Evolutionary conservation across 495 filamentous ascomycete species (phyloP), one percentile per base, ranked within the genome.

Genomic region (Immersiella caudata): DNA sequence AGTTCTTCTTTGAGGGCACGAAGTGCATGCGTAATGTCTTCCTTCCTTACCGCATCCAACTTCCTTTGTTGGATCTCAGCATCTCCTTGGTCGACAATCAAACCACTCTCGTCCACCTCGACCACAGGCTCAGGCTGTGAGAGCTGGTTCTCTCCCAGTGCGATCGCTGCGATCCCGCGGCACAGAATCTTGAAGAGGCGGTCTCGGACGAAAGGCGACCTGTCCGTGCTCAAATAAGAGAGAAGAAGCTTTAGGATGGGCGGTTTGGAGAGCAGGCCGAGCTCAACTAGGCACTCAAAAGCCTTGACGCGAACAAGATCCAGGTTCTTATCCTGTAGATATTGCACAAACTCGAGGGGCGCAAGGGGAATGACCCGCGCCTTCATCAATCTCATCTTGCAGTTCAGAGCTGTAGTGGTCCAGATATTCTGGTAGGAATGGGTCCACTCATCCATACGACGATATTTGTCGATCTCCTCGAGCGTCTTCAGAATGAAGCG

Each of bases 401-500:
- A 93, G n/a, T 90, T 84, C 22, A 98, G 79, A 3, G 93, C 93
- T 6, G 94, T 90, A 40, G 85, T 84, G 0, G 96, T 93, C 75
- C 93, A 93, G 63, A 96, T 83, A 69, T 98, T 99, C 64, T 97
- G 93, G 76, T 90, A 96, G 0, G 93, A 96, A 36, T 89, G 86
- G 0, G 90, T 91, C 89, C 93, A 98, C 78, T 97, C 93, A 71
- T 99, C 95, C 84, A 96, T 93, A 54, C 94, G 87, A 57, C 93
- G 86, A 73, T 94, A 92, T 60, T 96, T 86, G 65, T 97, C 92
- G 55, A 99, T 92, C 74, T 97, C 93, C 46, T 90, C 89, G 18
- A 97, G 76, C 1, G 90, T 90, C 54, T 87, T 84, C 51, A 86
- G 85, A 65, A 91, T 86, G 50, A 95, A 89, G 29, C 82, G 76